Conservation (phyloP, 306 rosid species). For the Quillaja saponaria region DNA sequence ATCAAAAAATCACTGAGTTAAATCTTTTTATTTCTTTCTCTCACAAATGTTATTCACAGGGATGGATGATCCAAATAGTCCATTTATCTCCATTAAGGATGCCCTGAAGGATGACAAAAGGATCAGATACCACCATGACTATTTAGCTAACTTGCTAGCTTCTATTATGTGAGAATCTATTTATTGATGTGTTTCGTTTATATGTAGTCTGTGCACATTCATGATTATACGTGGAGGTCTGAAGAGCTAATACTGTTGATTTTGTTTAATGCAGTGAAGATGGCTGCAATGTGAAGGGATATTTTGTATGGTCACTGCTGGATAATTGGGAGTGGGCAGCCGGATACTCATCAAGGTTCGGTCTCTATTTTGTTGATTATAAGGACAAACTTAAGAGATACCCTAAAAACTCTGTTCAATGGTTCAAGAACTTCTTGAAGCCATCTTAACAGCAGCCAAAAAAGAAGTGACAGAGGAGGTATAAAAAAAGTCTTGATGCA, state of each 20-base stretch:
- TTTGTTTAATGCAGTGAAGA: conserved; percentile 54
- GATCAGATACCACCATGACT: conserved; percentile 68
- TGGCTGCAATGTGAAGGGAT: conserved; percentile 83
- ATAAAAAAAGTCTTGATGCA: not conserved
- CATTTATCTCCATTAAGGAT: conserved; percentile 43
- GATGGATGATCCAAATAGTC: conserved; percentile 76
- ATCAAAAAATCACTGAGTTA: not conserved
- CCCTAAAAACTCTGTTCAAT: conserved; percentile 67
- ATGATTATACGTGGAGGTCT: not conserved
- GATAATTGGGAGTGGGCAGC: conserved; percentile 88
- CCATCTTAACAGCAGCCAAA: conserved; percentile 20
- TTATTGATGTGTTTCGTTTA: not conserved
- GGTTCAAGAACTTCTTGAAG: conserved; percentile 77
- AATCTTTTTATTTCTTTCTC: conserved; percentile 3
- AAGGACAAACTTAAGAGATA: conserved; percentile 79
- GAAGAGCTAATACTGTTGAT: conserved; percentile 8
- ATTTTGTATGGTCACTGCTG: conserved; percentile 78
- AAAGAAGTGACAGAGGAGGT: not conserved
- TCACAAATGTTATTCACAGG: conserved; percentile 37
- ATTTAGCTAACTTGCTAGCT: conserved; percentile 58
- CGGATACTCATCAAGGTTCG: conserved; percentile 78
- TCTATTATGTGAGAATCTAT: conserved; percentile 47
- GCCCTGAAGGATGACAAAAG: conserved; percentile 83
- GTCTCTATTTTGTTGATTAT: conserved; percentile 69
- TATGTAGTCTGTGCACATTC: not conserved